phyloP scores from a whole-genome alignment of 495 filamentous ascomycete genomes.

The Hyaloscypha bicolor region DNA sequence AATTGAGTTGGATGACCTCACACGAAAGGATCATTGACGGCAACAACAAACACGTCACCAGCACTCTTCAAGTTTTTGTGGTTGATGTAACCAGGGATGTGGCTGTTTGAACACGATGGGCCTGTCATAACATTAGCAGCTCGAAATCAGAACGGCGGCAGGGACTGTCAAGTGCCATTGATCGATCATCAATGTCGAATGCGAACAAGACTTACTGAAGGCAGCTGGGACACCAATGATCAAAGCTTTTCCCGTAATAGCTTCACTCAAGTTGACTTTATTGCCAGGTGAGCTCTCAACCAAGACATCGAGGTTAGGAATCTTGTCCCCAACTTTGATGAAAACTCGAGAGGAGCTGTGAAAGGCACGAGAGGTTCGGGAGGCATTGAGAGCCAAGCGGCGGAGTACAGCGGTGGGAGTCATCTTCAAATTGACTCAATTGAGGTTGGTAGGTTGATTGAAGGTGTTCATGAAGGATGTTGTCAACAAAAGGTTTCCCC shows the following conservation, averaged over 20 bases:
- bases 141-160: neutral
- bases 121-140: slow-evolving; percentile 24
- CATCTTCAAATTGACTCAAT: slow-evolving; percentile 17
- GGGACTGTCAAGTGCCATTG: neutral
- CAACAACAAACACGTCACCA: slow-evolving; percentile 81
- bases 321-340: slow-evolving; percentile 61
- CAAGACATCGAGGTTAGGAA: slow-evolving; percentile 63
- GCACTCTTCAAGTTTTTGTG: slow-evolving; percentile 72
- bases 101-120: slow-evolving; percentile 75
- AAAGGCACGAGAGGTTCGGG: slow-evolving; percentile 42
- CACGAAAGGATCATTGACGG: slow-evolving; percentile 96
- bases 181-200: neutral
- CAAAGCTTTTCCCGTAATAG: slow-evolving; percentile 67
- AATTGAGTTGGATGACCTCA: slow-evolving; percentile 47
- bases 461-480: neutral
- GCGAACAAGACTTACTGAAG: slow-evolving; percentile 61
- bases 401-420: slow-evolving; percentile 25
- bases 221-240: slow-evolving; percentile 92
- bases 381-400: slow-evolving; percentile 20
- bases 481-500: neutral
- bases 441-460: neutral
- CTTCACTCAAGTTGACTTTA: slow-evolving; percentile 81
- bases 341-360: slow-evolving; percentile 51
- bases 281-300: slow-evolving; percentile 70
- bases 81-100: slow-evolving; percentile 82